Percentiles rank a stretch among this genome's conserved stretches.
These are phyloP conservation scores for Xerocomus potaroensis DNA, from an alignment of 768 basidiomycete species.

Conservation along the genomic window DNA sequence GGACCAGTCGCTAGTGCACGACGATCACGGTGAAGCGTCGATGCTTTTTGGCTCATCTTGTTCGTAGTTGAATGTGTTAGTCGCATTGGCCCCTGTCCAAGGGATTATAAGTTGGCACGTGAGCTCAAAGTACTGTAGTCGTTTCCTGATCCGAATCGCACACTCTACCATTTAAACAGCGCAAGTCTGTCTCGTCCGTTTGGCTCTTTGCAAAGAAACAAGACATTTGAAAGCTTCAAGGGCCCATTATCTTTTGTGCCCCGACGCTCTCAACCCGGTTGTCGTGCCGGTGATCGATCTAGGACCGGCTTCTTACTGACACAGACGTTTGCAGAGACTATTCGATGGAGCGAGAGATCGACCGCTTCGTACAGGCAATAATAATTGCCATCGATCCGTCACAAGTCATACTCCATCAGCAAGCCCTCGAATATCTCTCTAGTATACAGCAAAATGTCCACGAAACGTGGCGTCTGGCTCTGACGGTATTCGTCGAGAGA, in stretches of 20 bases:
- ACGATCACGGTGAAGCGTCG: too few relatives aligned
- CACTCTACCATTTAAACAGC: slow-evolving; percentile 1
- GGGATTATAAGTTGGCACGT: slow-evolving; percentile 21
- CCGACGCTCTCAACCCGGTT: background rate
- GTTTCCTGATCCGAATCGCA: slow-evolving; percentile 3
- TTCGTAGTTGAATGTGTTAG: too few relatives aligned
- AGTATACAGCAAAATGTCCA: slow-evolving; percentile 71
- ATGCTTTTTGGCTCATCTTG: too few relatives aligned
- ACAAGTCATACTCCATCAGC: slow-evolving; percentile 68
- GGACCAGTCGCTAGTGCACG: too few relatives aligned
- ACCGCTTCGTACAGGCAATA: slow-evolving; percentile 80
- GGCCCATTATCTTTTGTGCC: background rate
- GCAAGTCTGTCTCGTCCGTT: background rate
- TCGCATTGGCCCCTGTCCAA: slow-evolving; percentile 20
- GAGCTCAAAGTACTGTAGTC: slow-evolving; percentile 16
- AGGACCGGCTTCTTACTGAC: slow-evolving; percentile 17
- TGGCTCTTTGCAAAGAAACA: background rate
- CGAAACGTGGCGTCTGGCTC: slow-evolving; percentile 76
- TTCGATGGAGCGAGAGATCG: slow-evolving; percentile 70
- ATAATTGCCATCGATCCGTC: slow-evolving; percentile 80
- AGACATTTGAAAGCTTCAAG: slow-evolving; percentile 3
- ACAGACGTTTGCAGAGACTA: slow-evolving; percentile 9
- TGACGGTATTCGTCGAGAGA: slow-evolving; percentile 66
- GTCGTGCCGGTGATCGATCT: slow-evolving; percentile 12
- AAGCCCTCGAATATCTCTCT: slow-evolving; percentile 81